Conservation (phyloP, 78 protist species). For the Polysphondylium violaceum region DNA sequence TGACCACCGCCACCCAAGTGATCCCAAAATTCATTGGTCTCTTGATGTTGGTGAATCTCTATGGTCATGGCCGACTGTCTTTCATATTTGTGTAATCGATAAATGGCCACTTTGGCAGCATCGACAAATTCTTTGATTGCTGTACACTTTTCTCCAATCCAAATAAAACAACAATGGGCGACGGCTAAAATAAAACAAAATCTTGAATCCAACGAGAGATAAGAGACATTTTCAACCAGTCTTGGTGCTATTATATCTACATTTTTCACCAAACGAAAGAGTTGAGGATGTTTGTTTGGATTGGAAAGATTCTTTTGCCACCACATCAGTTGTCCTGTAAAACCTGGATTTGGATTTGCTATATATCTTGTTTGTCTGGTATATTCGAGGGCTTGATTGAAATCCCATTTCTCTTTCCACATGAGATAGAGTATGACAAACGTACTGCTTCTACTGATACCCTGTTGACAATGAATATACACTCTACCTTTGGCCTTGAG, state of each 20-base stretch:
- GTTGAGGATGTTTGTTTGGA: not conserved
- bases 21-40: constrained; percentile 48
- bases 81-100: constrained; percentile 49
- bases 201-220: constrained; percentile 42
- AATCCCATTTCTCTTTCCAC: constrained; percentile 63
- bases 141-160: constrained; percentile 54
- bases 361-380: constrained; percentile 51
- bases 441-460: constrained; percentile 73
- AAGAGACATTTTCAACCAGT: constrained; percentile 1
- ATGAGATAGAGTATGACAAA: constrained; percentile 64
- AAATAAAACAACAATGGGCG: not conserved
- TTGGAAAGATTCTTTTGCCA: constrained; percentile 29
- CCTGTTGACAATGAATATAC: constrained; percentile 79
- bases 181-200: constrained; percentile 65
- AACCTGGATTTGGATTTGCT: constrained; percentile 81
- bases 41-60: constrained; percentile 50
- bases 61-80: not conserved
- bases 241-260: constrained; percentile 49
- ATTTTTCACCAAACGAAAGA: constrained; percentile 49
- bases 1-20: constrained; percentile 43
- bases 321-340: constrained; percentile 62
- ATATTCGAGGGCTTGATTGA: constrained; percentile 33
- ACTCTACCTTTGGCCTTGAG: constrained; percentile 41
- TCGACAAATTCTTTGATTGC: constrained; percentile 31
- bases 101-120: constrained; percentile 32